Percentiles rank a stretch among this genome's conserved stretches.
Evolutionary conservation across 1,139 yeast species (phyloP).

Genomic region (Pichia sp.): DNA sequence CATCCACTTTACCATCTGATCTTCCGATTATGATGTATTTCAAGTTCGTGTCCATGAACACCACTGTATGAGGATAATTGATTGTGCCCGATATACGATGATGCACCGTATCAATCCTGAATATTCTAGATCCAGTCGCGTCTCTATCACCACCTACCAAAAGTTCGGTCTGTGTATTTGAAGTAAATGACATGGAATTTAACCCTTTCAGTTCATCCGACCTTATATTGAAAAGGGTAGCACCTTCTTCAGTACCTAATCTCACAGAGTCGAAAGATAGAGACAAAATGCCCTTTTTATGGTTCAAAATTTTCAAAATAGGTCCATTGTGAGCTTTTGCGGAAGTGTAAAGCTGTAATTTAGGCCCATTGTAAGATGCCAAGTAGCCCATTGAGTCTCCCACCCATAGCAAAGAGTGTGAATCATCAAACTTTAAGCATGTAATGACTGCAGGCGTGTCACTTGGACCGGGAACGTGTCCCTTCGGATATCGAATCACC

Average conservation of each 20-base stretch:
- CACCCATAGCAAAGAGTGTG: conserved; percentile 74
- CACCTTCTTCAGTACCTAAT: conserved; percentile 53
- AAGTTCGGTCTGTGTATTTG: conserved; percentile 34
- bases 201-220: conserved; percentile 22
- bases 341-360: conserved; percentile 41
- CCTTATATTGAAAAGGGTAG: conserved; percentile 35
- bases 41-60: conserved; percentile 32
- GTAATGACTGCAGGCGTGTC: conserved; percentile 20
- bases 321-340: conserved; percentile 42
- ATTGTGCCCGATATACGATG: conserved; percentile 34
- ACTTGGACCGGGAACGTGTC: conserved; percentile 9
- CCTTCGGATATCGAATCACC: conserved; percentile 18
- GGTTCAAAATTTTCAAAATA: conserved; percentile 44
- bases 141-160: conserved; percentile 37
- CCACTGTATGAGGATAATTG: conserved; percentile 34
- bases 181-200: conserved; percentile 27
- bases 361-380: conserved; percentile 25
- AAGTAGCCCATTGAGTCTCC: conserved; percentile 52
- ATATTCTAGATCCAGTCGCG: conserved; percentile 32
- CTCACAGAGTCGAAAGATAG: conserved; percentile 46
- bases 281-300: conserved; percentile 52
- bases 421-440: conserved; percentile 57
- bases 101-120: conserved; percentile 56
- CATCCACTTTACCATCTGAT: conserved; percentile 61
- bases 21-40: conserved; percentile 57